These are phyloP conservation scores for Domatiomyces globalis DNA, from an alignment of 2,329 filamentous ascomycete genomes.

Conservation along the genomic window DNA sequence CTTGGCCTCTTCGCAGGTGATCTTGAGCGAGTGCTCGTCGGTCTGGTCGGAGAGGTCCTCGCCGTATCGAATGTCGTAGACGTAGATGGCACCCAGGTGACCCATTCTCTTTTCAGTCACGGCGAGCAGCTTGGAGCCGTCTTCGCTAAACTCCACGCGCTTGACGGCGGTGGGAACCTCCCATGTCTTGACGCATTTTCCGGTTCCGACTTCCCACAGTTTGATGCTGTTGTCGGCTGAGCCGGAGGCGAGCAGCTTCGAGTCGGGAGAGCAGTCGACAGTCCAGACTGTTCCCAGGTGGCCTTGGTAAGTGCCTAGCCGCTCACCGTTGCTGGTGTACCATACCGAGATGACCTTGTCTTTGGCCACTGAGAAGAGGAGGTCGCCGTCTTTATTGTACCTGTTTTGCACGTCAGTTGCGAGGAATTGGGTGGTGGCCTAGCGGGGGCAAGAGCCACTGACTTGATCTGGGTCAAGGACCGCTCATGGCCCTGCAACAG, in stretches of 20 bases:
- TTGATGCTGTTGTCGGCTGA: conserved; percentile 97
- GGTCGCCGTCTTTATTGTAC: conserved; percentile 91
- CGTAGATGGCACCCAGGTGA: conserved; percentile 83
- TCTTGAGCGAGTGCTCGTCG: conserved; percentile 68
- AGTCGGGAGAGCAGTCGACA: conserved; percentile 87
- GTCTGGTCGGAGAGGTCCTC: conserved; percentile 63
- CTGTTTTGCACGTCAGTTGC: conserved; percentile 60
- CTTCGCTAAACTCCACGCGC: conserved; percentile 92
- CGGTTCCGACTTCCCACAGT: conserved; percentile 89
- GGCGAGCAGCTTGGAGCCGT: conserved; percentile 76
- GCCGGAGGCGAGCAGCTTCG: conserved; percentile 80
- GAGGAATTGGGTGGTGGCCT: conserved; percentile 9
- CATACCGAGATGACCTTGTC: conserved; percentile 95
- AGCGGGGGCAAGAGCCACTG: neutral
- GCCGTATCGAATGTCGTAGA: conserved; percentile 77
- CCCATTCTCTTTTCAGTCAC: conserved; percentile 99
- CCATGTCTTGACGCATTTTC: conserved; percentile 90
- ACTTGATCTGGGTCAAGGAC: conserved; percentile 8
- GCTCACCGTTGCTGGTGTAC: conserved; percentile 96
- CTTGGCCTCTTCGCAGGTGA: conserved; percentile 91
- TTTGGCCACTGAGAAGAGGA: conserved; percentile 91
- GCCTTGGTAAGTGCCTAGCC: conserved; percentile 88
- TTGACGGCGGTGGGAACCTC: conserved; percentile 95
- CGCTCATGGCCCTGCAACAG: conserved; percentile 80
- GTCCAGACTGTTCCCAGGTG: conserved; percentile 98